Percentiles rank a stretch among this genome's conserved stretches.
phyloP scores from a whole-genome alignment of 441 rosid genomes.

The Syzygium syzygioides region DNA sequence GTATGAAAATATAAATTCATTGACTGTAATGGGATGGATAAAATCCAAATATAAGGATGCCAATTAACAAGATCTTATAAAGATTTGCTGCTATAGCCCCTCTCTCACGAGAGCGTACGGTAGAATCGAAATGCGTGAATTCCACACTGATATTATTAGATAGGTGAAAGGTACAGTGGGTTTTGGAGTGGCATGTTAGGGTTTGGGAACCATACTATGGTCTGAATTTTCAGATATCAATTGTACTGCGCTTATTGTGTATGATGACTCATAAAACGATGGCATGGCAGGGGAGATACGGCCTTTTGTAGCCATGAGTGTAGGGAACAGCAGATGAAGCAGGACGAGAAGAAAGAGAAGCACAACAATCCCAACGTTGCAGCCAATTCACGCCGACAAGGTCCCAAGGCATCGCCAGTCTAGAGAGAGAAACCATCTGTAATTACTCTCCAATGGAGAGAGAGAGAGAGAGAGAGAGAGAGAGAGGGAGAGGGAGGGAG shows the following conservation, averaged over 20 bases:
- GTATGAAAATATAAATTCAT: neutral
- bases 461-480: neutral
- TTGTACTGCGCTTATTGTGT: neutral
- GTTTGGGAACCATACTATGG: neutral
- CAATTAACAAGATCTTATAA: neutral
- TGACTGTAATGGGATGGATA: neutral
- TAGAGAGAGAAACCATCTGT: neutral
- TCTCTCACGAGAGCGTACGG: neutral
- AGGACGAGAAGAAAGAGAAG: slow-evolving; percentile 40
- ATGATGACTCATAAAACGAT: neutral
- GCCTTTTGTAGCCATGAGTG: slow-evolving; percentile 69
- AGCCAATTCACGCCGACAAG: neutral
- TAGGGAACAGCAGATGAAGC: slow-evolving; percentile 52
- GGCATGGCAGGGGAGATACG: slow-evolving; percentile 43
- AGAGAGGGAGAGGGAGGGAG: neutral
- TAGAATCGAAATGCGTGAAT: neutral
- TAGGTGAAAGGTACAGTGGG: neutral
- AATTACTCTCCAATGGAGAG: neutral
- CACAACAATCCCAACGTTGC: neutral
- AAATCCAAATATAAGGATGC: neutral
- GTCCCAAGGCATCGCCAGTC: neutral
- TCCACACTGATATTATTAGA: neutral
- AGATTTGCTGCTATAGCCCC: neutral
- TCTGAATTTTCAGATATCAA: neutral
- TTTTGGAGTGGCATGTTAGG: neutral